Conservation (phyloP, 306 rosid genomes). For the Echinosophora koreensis region DNA sequence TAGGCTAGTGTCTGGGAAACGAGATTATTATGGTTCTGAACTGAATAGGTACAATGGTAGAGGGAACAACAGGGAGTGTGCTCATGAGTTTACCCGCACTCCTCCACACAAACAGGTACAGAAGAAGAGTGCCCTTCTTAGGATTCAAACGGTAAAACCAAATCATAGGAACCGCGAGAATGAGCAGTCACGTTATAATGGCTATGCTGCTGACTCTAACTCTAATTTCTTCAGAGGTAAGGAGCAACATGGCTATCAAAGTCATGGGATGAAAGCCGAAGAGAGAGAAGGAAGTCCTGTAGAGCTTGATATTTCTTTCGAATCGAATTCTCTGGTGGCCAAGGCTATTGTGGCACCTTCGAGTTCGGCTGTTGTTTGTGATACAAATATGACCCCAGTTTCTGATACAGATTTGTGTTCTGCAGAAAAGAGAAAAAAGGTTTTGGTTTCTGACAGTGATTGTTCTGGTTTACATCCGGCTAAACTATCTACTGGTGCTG, state of each 20-base stretch:
- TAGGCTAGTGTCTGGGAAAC: constrained; percentile 45
- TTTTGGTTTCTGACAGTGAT: constrained; percentile 41
- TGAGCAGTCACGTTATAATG: constrained; percentile 60
- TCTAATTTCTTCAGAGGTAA: constrained; percentile 61
- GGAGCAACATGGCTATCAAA: constrained; percentile 57
- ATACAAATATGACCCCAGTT: constrained; percentile 36
- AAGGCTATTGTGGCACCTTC: constrained; percentile 72
- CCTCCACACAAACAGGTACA: constrained; percentile 87
- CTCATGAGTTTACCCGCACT: constrained; percentile 58
- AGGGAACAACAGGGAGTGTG: constrained; percentile 63
- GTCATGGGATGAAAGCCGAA: constrained; percentile 54
- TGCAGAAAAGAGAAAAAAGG: constrained; percentile 37
- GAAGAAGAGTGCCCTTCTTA: constrained; percentile 93
- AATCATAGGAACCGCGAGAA: constrained; percentile 63
- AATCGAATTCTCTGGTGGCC: constrained; percentile 85
- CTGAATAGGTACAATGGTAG: constrained; percentile 52
- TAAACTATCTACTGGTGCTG: constrained; percentile 42
- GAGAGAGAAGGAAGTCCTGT: constrained; percentile 71
- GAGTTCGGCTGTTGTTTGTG: constrained; percentile 47
- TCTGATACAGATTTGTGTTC: constrained; percentile 40
- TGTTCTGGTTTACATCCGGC: constrained; percentile 37
- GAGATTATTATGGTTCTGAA: constrained; percentile 63
- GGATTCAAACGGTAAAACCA: constrained; percentile 71
- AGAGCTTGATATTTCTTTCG: constrained; percentile 87
- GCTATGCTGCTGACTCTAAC: constrained; percentile 59